These are phyloP conservation scores for Trifolium dubium DNA, from an alignment of 306 rosid species.

Conservation along the genomic window DNA sequence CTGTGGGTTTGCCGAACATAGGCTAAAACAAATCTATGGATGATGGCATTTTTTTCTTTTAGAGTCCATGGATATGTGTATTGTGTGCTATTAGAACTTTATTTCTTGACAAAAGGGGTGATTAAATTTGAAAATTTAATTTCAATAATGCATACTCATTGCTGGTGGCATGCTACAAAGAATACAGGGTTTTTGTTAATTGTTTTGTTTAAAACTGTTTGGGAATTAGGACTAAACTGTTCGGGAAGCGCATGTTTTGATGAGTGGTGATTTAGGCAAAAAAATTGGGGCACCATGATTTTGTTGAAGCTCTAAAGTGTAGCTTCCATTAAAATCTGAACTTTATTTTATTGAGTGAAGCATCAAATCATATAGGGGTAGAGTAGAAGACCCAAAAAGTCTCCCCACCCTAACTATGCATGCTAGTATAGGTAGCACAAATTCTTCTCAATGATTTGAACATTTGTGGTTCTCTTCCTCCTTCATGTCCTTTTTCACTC, in stretches of 20 bases:
- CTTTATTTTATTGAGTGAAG: slow-evolving; percentile 21
- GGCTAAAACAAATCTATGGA: too few species aligned
- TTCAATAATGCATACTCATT: too few species aligned
- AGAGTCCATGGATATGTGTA: too few species aligned
- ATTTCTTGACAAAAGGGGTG: too few species aligned
- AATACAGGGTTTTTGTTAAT: slow-evolving; percentile 9
- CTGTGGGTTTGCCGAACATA: too few species aligned
- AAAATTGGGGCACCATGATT: too few species aligned
- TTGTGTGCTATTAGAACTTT: too few species aligned
- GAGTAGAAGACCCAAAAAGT: slow-evolving; percentile 42
- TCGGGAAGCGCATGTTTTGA: neutral
- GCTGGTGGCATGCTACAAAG: neutral
- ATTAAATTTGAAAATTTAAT: too few species aligned
- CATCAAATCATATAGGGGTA: slow-evolving; percentile 41
- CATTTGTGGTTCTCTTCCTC: slow-evolving; percentile 39
- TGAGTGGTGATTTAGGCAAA: too few species aligned
- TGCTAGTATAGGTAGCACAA: slow-evolving; percentile 37
- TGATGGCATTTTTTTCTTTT: too few species aligned
- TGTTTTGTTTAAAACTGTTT: slow-evolving; percentile 29
- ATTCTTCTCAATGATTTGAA: slow-evolving; percentile 34
- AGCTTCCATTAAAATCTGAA: neutral
- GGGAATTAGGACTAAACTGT: slow-evolving; percentile 33
- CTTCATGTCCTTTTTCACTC: slow-evolving; percentile 25
- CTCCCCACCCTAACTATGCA: slow-evolving; percentile 32
- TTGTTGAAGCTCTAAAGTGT: too few species aligned